phyloP scores from a whole-genome alignment of 2,329 filamentous ascomycete genomes.

The Pezicula carpinea region DNA sequence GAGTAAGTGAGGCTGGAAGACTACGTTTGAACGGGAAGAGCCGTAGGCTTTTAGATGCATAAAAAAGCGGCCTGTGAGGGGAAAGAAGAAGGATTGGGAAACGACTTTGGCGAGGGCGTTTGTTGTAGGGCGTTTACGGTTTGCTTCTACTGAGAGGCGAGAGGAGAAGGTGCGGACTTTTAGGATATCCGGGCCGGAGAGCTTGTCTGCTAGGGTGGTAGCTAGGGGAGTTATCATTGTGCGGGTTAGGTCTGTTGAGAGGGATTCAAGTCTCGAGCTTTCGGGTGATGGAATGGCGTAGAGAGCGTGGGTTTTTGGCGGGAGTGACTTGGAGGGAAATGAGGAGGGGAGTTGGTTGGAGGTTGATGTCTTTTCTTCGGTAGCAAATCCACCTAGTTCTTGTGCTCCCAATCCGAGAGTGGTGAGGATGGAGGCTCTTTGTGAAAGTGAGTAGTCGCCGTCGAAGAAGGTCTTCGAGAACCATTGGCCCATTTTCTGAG shows the following conservation, averaged over 20 bases:
- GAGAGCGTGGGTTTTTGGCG: constrained; percentile 65
- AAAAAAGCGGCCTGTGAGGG: constrained; percentile 76
- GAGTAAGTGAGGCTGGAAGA: constrained; percentile 72
- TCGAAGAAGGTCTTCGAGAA: constrained; percentile 83
- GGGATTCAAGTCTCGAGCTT: constrained; percentile 47
- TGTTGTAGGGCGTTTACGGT: constrained; percentile 52
- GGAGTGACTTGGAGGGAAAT: constrained; percentile 80
- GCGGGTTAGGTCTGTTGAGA: constrained; percentile 64
- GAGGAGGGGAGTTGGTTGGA: constrained; percentile 28
- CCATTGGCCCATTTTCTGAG: constrained; percentile 75
- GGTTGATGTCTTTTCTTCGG: constrained; percentile 32
- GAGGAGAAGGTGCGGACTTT: constrained; percentile 89
- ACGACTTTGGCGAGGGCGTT: constrained; percentile 79
- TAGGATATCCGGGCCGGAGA: constrained; percentile 74
- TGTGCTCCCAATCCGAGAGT: constrained; percentile 77
- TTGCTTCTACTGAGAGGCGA: constrained; percentile 61
- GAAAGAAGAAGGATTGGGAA: constrained; percentile 76
- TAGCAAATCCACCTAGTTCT: constrained; percentile 73
- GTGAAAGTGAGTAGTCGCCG: constrained; percentile 83
- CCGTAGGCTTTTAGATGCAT: constrained; percentile 52
- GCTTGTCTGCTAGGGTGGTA: constrained; percentile 71
- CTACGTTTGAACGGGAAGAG: constrained; percentile 48
- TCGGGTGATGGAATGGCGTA: constrained; percentile 46
- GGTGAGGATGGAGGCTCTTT: constrained; percentile 77
- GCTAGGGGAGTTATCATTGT: constrained; percentile 78